Base-by-base conservation (phyloP, 78 protist species). In the Chrysochromulina parva region DNA sequence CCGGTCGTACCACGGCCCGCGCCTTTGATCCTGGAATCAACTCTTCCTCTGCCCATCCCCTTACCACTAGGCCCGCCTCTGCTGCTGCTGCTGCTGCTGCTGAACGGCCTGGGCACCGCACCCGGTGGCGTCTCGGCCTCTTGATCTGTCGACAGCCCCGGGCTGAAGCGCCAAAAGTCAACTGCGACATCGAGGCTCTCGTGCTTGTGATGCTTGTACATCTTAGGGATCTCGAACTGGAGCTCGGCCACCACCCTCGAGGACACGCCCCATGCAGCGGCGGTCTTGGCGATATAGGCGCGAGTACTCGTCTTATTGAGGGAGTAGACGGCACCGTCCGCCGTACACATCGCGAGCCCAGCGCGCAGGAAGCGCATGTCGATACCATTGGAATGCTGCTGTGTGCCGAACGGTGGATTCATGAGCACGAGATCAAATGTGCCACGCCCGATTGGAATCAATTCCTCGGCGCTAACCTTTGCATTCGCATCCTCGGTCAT, bases 381-480 rank as follows among this genome's bases (percentile, higher is more conserved):
- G 52, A 90, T 6, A 2, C 97, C 97, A 19, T 74, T 38, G 28
- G 52, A 48, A 13, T 74, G 87, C 1, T 58, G 17, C 58, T 90
- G 90, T 2, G 97, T 94, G 4, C 97, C 97, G 82, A 96, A 96
- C 5, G 97, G 97, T 16, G 97, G 97, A 90, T 96, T 96, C 85
- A 90, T 69, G n/a, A 96, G 4, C 59, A 96, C 96, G 2, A 7
- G 0, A 22, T 74, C 82, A 11, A 74, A 74, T 6, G 57, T 2
- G 13, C 57, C 57, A 7, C 78, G 24, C n/a, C n/a, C n/a, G n/a
- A n/a, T n/a, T n/a, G n/a, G n/a, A n/a, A n/a, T n/a, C n/a, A n/a
- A n/a, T n/a, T n/a, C n/a, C n/a, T n/a, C n/a, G n/a, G n/a, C n/a
- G n/a, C n/a, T n/a, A n/a, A n/a, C n/a, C n/a, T n/a, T n/a, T n/a